These are phyloP conservation scores for Sclerotinia minor DNA, from an alignment of 2,329 filamentous ascomycete species.

Conservation along the genomic window DNA sequence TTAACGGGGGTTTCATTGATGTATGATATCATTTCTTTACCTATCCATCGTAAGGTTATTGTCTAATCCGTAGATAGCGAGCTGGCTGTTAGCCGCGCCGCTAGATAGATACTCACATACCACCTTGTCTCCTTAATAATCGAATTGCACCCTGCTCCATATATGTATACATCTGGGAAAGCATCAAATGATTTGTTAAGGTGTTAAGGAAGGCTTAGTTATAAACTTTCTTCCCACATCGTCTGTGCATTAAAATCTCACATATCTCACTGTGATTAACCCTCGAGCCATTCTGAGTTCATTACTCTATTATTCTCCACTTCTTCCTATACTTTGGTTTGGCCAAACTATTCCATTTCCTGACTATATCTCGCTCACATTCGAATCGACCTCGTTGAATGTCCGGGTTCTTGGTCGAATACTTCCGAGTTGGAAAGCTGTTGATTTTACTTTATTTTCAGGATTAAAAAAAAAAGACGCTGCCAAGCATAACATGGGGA, in stretches of 20 bases:
- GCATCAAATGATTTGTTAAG: too few relatives aligned
- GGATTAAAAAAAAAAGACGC: not conserved
- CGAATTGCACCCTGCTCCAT: not conserved
- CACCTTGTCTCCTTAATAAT: not conserved
- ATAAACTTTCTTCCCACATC: too few relatives aligned
- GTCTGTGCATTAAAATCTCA: too few relatives aligned
- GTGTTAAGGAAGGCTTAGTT: too few relatives aligned
- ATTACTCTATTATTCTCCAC: not conserved
- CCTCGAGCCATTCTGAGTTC: not conserved
- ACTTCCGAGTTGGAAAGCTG: not conserved
- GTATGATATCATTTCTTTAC: slow-evolving; percentile 18
- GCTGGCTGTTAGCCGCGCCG: not conserved
- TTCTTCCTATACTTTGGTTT: not conserved
- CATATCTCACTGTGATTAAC: too few relatives aligned
- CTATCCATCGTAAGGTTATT: not conserved
- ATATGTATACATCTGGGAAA: not conserved
- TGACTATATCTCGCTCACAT: slow-evolving; percentile 3
- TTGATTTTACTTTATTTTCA: not conserved
- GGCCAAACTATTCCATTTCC: not conserved
- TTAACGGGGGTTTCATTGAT: slow-evolving; percentile 1
- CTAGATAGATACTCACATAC: not conserved
- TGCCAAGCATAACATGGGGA: not conserved
- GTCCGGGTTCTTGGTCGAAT: not conserved
- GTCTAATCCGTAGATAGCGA: too few relatives aligned
- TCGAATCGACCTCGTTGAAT: not conserved